Evolutionary conservation across 1,284 basidiomycete species (phyloP), one percentile per base, ranked within the genome.

Genomic region (Bjerkandera adusta): DNA sequence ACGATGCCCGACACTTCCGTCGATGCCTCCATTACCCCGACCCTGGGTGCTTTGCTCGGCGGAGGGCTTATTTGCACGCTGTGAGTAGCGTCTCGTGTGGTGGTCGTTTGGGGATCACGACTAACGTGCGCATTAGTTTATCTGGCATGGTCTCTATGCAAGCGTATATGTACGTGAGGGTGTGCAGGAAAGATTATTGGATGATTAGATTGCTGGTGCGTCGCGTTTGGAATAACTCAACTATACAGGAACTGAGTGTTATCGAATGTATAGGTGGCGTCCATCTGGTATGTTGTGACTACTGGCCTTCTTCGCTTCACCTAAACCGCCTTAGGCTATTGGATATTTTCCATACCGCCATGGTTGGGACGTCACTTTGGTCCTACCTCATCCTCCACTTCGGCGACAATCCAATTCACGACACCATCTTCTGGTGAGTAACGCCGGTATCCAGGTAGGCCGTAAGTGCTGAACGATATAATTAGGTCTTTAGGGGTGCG

Each of bases 361-460:
- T 60, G 53, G 51, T 62, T 10, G 55, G 49, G 27, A 48, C 46
- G 13, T 54, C 57, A 5, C 48, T 50, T 32, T 62, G 57, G 52
- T 29, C 43, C 41, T 62, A 60, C 36, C 50, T 59, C 27, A 54
- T 62, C 18, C 38, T 36, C 22, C 50, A 51, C 20, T 60, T 60
- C 27, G 57, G 56, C 12, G 27, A 55, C 5, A 3, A n/a, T 2
- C 38, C 47, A 30, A 51, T 59, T 4, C 56, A 55, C 8, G 56
- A 59, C 45, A 50, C 43, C 29, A 58, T 59, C 5, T 58, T 57
- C 29, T 62, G 60, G 59, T 59, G 15, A 45, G 55, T 51, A 21
- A 16, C 18, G 1, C 27, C 29, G 11, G 36, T 36, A 44, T 48
- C 40, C 16, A 36, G 33, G 34, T 42, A 5, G 12, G 16, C 15